phyloP scores from a whole-genome alignment of 257 asterid genomes.

The Linderniella brevidens region DNA sequence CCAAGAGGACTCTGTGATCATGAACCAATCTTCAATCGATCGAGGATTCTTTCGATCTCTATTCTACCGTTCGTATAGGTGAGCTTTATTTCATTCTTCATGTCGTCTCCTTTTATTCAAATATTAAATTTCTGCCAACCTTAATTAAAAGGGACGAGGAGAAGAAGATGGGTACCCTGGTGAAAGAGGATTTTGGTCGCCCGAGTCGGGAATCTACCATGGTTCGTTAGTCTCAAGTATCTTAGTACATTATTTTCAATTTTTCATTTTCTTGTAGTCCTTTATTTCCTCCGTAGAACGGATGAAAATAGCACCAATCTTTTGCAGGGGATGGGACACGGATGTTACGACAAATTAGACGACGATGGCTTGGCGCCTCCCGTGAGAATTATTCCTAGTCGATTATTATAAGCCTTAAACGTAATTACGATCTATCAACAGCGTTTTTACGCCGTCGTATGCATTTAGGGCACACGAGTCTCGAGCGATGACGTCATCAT shows the following conservation, averaged over 20 bases:
- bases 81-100: too few species aligned
- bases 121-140: too few species aligned
- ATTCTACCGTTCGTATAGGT: constrained; percentile 69
- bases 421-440: too few species aligned
- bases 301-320: too few species aligned
- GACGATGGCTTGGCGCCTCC: constrained; percentile 99
- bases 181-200: constrained; percentile 91
- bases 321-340: constrained; percentile 69
- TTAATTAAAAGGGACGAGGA: constrained; percentile 52
- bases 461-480: constrained; percentile 33
- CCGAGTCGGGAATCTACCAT: constrained; percentile 81
- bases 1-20: constrained; percentile 95
- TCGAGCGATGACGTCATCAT: constrained; percentile 95
- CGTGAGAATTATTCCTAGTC: constrained; percentile 14
- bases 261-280: too few species aligned
- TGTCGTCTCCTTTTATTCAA: too few species aligned
- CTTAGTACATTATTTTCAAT: too few species aligned
- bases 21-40: constrained; percentile 94
- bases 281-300: too few species aligned
- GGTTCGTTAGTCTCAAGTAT: constrained; percentile 8
- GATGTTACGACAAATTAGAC: constrained; percentile 85
- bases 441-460: too few species aligned
- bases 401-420: too few species aligned
- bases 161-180: constrained; percentile 95
- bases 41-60: constrained; percentile 93